Base-by-base conservation (phyloP, 345 rosid genomes). In the Laguncularia racemosa region DNA sequence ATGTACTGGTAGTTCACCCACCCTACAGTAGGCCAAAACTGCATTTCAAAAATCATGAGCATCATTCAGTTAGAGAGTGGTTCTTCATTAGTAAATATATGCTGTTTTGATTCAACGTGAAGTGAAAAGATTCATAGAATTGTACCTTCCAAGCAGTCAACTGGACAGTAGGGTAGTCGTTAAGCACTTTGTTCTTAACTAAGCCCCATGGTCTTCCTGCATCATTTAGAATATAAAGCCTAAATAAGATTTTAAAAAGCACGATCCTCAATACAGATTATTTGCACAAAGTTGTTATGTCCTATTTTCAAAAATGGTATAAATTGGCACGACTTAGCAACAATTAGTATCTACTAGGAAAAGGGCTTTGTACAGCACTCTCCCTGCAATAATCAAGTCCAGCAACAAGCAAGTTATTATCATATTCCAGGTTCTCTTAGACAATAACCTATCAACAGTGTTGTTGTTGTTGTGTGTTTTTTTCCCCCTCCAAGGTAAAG, bases 1-100 rank as follows among this genome's bases (percentile, higher is more conserved):
- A 91, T 68, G 58, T 81, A 91, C 71, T 81, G 92, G 57, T 88
- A 75, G 60, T 91, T 91, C 62, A 89, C 60, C 96, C 95, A 91
- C 56, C 90, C 89, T 56, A 86, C 84, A 57, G 89, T 62, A 33
- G 98, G 95, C 93, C 92, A 86, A 69, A 91, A 84, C 98, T 87
- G 95, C 72, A 76, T 57, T 63, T 28, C n/a, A 47, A 59, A 53
- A 6, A n/a, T 5, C 18, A 21, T n/a, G 26, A 50, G 23, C 20
- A 43, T 44, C 7, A 48, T 44, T 43, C 49, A 40, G 33, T 20
- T 5, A 16, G 21, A 23, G 20, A 33, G 40, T 33, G 40, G 40
- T 33, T 33, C 28, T 2, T 49, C 5, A 51, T 10, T 20, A 20
- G 54, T 19, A 28, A 51, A 51, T 15, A 6, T 28, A 51, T 15